A percentile compares a stretch with the other conserved stretches of the same genome.
phyloP scores from a whole-genome alignment of 1,284 basidiomycete species.

The Heimioporus punctisporus region DNA sequence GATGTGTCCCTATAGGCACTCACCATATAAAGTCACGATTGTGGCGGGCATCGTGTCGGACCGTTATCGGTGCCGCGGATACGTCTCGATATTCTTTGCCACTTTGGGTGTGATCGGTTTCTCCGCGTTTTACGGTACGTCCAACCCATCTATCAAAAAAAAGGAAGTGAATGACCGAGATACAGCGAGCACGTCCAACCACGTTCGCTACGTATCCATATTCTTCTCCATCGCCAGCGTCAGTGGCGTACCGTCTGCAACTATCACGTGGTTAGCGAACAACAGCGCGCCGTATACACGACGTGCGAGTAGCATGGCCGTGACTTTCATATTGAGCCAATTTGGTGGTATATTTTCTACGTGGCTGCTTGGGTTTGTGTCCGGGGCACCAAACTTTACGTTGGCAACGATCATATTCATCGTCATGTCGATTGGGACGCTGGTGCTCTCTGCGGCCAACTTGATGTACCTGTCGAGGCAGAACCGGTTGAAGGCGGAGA shows the following conservation, averaged over 20 bases:
- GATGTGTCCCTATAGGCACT: not conserved
- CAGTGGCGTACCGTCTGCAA: conserved; percentile 40
- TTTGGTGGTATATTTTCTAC: no score
- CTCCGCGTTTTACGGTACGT: conserved; percentile 47
- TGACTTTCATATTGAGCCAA: no score
- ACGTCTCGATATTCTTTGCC: conserved; percentile 37
- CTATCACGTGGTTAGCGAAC: conserved; percentile 55
- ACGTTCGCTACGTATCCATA: conserved; percentile 49
- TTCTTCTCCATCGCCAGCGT: conserved; percentile 50
- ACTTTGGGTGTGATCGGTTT: conserved; percentile 46
- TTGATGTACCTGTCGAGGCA: no score
- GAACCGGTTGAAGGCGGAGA: no score
- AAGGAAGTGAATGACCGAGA: not conserved
- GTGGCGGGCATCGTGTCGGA: conserved; percentile 44
- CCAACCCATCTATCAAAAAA: not conserved
- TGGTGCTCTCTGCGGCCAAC: no score
- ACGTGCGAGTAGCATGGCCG: no score
- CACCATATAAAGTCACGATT: conserved; percentile 35
- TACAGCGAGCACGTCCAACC: conserved; percentile 26
- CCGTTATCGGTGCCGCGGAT: conserved; percentile 45
- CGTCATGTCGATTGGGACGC: no score
- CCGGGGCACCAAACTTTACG: no score
- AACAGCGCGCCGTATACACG: conserved; percentile 58
- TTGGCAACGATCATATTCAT: no score
- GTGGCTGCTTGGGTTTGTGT: no score